Conservation (phyloP, 2,329 filamentous ascomycete genomes). For the Thielaviopsis musarum region DNA sequence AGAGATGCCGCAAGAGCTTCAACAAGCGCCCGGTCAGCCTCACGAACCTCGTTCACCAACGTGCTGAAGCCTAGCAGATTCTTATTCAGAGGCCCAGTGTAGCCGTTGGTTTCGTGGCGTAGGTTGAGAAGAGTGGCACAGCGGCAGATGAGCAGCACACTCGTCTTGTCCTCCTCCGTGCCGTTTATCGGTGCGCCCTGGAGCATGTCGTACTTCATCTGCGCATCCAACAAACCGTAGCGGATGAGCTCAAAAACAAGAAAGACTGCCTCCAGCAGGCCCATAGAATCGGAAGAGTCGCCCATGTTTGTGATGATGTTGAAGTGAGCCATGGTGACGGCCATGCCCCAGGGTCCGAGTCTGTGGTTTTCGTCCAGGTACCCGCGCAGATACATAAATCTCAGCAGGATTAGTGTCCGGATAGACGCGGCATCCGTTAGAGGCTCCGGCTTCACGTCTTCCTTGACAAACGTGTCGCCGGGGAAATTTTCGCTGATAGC, state of each 20-base stretch:
- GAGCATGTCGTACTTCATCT: slow-evolving; percentile 38
- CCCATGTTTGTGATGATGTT: slow-evolving; percentile 38
- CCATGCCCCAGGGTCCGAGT: slow-evolving; percentile 64
- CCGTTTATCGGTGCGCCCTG: slow-evolving; percentile 39
- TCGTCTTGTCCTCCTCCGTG: slow-evolving; percentile 56
- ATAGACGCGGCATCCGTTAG: slow-evolving; percentile 51
- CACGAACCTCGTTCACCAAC: slow-evolving; percentile 61
- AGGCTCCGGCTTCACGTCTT: slow-evolving; percentile 40
- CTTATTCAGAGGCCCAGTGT: slow-evolving; percentile 85
- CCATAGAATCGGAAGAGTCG: slow-evolving; percentile 25
- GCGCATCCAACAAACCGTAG: slow-evolving; percentile 59
- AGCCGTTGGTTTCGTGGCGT: slow-evolving; percentile 70
- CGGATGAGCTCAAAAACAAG: slow-evolving; percentile 74
- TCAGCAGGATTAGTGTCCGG: slow-evolving; percentile 60
- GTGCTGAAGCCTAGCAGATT: slow-evolving; percentile 78
- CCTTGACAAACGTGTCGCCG: slow-evolving; percentile 46
- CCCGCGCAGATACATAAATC: slow-evolving; percentile 74
- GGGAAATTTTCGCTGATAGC: slow-evolving; percentile 55
- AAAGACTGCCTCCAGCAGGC: slow-evolving; percentile 60
- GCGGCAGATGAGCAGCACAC: slow-evolving; percentile 69
- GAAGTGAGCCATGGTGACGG: slow-evolving; percentile 53
- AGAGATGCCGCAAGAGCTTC: slow-evolving; percentile 70
- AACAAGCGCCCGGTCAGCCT: slow-evolving; percentile 62
- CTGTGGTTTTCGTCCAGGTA: slow-evolving; percentile 68
- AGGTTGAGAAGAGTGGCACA: slow-evolving; percentile 71